Percentiles rank a stretch among this genome's conserved stretches.
phyloP scores from a whole-genome alignment of 73 alveolate species.

The Tetrahymena malaccensis region DNA sequence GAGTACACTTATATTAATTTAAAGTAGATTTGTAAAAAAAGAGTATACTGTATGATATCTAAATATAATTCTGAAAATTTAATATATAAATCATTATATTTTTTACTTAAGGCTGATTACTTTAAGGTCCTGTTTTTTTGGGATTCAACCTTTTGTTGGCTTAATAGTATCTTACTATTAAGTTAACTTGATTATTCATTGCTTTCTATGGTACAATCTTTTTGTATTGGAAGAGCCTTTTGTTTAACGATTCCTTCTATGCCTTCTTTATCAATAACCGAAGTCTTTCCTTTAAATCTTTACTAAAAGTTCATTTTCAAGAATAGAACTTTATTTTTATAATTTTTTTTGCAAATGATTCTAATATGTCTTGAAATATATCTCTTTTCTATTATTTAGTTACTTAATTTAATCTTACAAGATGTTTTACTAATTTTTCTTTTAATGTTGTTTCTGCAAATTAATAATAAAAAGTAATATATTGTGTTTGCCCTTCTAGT shows the following conservation, averaged over 20 bases:
- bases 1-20: not conserved
- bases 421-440: not conserved
- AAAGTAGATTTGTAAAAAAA: too few species aligned
- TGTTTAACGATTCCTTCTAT: not conserved
- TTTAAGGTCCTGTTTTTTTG: not conserved
- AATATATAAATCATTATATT: too few species aligned
- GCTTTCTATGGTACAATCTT: not conserved
- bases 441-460: not conserved
- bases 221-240: not conserved
- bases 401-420: not conserved
- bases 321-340: not conserved
- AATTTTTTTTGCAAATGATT: not conserved
- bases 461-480: not conserved
- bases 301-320: not conserved
- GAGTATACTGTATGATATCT: not conserved
- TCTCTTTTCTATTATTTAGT: not conserved
- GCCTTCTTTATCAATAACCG: not conserved
- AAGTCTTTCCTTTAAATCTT: not conserved
- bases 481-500: not conserved
- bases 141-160: not conserved
- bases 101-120: not conserved
- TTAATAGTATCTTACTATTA: not conserved
- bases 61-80: too few species aligned
- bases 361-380: not conserved
- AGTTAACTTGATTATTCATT: not conserved